Evolutionary conservation across 768 basidiomycete genomes (phyloP).

Genomic region (Russula olivacea): DNA sequence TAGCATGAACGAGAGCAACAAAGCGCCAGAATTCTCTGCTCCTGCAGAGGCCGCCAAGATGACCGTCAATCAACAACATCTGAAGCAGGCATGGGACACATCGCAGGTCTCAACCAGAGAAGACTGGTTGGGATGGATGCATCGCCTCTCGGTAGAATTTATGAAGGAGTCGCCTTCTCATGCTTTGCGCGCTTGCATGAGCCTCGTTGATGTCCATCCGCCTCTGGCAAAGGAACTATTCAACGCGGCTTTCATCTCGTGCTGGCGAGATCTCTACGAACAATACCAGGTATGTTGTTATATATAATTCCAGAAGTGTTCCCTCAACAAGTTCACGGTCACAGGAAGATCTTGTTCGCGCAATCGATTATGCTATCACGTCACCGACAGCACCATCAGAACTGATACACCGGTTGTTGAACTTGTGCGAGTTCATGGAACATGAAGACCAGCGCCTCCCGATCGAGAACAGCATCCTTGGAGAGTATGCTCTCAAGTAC

Average conservation of each 20-base stretch:
- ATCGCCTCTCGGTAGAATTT: slow-evolving; percentile 85
- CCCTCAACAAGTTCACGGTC: slow-evolving; percentile 13
- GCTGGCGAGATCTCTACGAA: slow-evolving; percentile 94
- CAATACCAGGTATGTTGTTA: slow-evolving; percentile 74
- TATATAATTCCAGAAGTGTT: background rate
- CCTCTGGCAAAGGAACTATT: slow-evolving; percentile 92
- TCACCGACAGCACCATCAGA: slow-evolving; percentile 76
- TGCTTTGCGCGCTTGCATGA: slow-evolving; percentile 95
- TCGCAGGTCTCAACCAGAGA: slow-evolving; percentile 68
- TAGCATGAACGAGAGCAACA: slow-evolving; percentile 54
- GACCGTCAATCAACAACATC: slow-evolving; percentile 92
- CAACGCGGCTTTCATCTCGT: slow-evolving; percentile 97
- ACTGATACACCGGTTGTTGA: slow-evolving; percentile 83
- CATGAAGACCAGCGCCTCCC: slow-evolving; percentile 95
- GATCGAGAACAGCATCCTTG: slow-evolving; percentile 88
- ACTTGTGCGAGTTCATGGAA: slow-evolving; percentile 98
- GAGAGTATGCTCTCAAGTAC: slow-evolving; percentile 88
- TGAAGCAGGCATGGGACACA: slow-evolving; percentile 95
- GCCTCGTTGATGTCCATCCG: slow-evolving; percentile 83
- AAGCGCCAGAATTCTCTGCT: slow-evolving; percentile 67
- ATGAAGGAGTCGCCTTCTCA: slow-evolving; percentile 98
- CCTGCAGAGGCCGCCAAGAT: slow-evolving; percentile 79
- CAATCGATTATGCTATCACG: slow-evolving; percentile 81
- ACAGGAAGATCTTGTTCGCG: slow-evolving; percentile 90
- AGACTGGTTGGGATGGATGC: slow-evolving; percentile 97